Evolutionary conservation across 1,139 yeast genomes (phyloP).

Genomic region (Kurtzmaniella natalensis): DNA sequence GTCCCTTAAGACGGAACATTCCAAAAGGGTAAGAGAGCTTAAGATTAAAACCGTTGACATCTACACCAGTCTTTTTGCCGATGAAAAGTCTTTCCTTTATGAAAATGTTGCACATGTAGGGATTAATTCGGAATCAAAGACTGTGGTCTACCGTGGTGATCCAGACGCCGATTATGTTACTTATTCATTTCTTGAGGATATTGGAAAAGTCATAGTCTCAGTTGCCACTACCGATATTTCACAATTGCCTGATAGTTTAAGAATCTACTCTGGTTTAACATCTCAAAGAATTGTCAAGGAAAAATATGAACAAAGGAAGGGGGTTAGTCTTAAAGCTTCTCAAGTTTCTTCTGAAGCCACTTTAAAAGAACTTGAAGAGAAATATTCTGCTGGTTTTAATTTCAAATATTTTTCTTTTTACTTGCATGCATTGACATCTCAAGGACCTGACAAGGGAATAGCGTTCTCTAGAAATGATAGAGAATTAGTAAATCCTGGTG

Average conservation of each 20-base stretch:
- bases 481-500: constrained; percentile 53
- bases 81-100: constrained; percentile 33
- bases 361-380: constrained; percentile 24
- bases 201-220: constrained; percentile 44
- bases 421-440: constrained; percentile 26
- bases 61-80: constrained; percentile 40
- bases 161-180: constrained; percentile 26
- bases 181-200: constrained; percentile 36
- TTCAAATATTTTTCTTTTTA: constrained; percentile 24
- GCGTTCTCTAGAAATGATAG: constrained; percentile 32
- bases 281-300: constrained; percentile 36
- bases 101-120: constrained; percentile 37
- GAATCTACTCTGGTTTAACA: constrained; percentile 38
- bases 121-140: constrained; percentile 26
- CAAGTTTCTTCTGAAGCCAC: constrained; percentile 26
- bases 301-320: constrained; percentile 37
- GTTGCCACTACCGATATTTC: constrained; percentile 29
- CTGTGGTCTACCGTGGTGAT: constrained; percentile 41
- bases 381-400: constrained; percentile 27
- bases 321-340: constrained; percentile 28
- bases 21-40: constrained; percentile 30
- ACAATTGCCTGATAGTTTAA: constrained; percentile 41
- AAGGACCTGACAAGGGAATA: constrained; percentile 38
- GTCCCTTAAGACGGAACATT: constrained; percentile 34
- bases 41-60: constrained; percentile 55